phyloP scores from a whole-genome alignment of 495 filamentous ascomycete genomes.

The Oidiodendron maius region DNA sequence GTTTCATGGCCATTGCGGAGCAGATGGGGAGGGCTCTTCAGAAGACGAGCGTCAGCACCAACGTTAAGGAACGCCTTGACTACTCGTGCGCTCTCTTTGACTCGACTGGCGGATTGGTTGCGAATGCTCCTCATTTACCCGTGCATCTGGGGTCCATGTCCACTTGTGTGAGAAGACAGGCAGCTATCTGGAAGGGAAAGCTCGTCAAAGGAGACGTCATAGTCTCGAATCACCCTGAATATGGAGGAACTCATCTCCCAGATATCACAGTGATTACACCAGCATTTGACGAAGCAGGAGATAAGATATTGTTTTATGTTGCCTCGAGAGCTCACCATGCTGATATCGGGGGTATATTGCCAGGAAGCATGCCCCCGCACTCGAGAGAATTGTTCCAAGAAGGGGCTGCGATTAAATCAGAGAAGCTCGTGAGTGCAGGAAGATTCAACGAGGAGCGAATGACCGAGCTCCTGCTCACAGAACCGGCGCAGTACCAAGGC shows the following conservation, averaged over 20 bases:
- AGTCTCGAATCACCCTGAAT: conserved; percentile 93
- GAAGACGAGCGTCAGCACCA: conserved; percentile 95
- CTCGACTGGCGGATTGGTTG: conserved; percentile 81
- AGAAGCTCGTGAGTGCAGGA: conserved; percentile 89
- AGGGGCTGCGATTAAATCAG: conserved; percentile 87
- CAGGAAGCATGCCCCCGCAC: conserved; percentile 94
- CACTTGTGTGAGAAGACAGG: conserved; percentile 88
- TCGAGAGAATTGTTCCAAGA: conserved; percentile 92
- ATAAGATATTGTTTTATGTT: conserved; percentile 93
- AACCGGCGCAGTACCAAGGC: conserved; percentile 79
- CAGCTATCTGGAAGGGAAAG: conserved; percentile 86
- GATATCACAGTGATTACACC: conserved; percentile 95
- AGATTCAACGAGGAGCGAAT: conserved; percentile 85
- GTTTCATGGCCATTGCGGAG: conserved; percentile 99
- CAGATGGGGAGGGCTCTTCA: conserved; percentile 95
- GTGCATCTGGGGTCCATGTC: conserved; percentile 93
- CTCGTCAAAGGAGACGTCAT: conserved; percentile 89
- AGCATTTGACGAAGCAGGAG: conserved; percentile 69
- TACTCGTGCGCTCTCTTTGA: conserved; percentile 97
- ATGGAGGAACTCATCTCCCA: conserved; percentile 73
- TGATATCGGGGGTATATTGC: conserved; percentile 93
- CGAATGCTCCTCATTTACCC: conserved; percentile 91
- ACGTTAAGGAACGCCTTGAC: conserved; percentile 95
- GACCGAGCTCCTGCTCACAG: conserved; percentile 71
- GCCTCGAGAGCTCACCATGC: conserved; percentile 94